Evolutionary conservation across 2,329 filamentous ascomycete genomes (phyloP).

Genomic region (Nectriaceae sp.): DNA sequence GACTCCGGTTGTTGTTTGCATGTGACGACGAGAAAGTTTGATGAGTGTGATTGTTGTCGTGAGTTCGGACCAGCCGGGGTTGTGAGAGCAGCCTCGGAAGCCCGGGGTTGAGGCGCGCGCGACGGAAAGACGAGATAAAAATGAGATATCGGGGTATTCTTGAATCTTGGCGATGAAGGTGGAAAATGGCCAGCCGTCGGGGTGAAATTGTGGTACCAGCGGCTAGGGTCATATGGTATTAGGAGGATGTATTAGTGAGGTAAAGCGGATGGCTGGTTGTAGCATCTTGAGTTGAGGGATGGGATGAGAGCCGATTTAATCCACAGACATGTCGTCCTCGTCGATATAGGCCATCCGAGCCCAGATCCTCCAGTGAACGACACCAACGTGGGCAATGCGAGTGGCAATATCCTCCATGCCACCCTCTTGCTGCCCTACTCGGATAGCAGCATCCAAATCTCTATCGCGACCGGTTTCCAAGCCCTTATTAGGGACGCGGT

Average conservation of each 20-base stretch:
- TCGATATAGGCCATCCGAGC: conserved; percentile 68
- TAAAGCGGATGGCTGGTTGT: neutral
- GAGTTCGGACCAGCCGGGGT: neutral
- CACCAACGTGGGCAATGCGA: conserved; percentile 77
- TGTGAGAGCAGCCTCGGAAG: neutral
- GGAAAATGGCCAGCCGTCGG: neutral
- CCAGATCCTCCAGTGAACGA: conserved; percentile 93
- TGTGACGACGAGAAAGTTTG: neutral
- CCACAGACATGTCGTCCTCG: conserved; percentile 40
- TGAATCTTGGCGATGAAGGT: neutral
- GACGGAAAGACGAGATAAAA: neutral
- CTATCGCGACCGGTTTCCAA: conserved; percentile 34
- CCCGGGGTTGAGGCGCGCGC: too few species aligned
- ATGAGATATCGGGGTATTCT: neutral
- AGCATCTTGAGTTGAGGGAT: neutral
- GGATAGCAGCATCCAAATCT: conserved; percentile 36
- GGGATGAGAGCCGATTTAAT: conserved; percentile 19
- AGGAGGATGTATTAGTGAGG: neutral
- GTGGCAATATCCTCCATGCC: conserved; percentile 70
- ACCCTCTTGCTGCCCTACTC: conserved; percentile 52
- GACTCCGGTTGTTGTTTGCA: neutral
- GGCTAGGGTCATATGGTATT: neutral
- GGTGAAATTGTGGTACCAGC: neutral
- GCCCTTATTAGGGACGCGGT: conserved; percentile 42
- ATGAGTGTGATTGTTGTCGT: neutral